Conservation (phyloP, 2,329 filamentous ascomycete species). For the Thielaviopsis punctulata region DNA sequence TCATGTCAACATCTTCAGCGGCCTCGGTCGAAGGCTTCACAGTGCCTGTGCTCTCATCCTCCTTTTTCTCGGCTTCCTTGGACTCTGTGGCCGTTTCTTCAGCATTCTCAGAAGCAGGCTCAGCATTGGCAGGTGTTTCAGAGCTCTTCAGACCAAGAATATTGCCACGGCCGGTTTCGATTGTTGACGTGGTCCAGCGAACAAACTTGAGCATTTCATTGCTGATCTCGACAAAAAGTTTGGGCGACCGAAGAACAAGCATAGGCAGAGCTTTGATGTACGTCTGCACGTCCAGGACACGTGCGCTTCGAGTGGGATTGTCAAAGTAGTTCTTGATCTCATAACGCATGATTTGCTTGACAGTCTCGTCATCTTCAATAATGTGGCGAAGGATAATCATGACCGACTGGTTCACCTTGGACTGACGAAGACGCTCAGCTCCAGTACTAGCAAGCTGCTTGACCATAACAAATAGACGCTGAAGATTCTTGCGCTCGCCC, state of each 20-base stretch:
- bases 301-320: conserved; percentile 28
- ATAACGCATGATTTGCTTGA: conserved; percentile 79
- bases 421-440: conserved; percentile 50
- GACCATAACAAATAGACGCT: conserved; percentile 83
- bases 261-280: conserved; percentile 67
- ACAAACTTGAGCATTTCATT: conserved; percentile 57
- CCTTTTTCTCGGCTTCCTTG: background rate
- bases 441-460: conserved; percentile 74
- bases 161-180: conserved; percentile 9
- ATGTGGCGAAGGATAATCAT: conserved; percentile 83
- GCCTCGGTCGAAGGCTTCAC: conserved; percentile 44
- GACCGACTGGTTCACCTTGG: conserved; percentile 41
- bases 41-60: conserved; percentile 21
- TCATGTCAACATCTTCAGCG: conserved; percentile 38
- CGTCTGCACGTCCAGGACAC: conserved; percentile 48
- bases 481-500: conserved; percentile 76
- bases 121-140: background rate
- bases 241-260: conserved; percentile 63
- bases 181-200: conserved; percentile 6
- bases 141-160: conserved; percentile 9
- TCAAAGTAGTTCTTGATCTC: conserved; percentile 74
- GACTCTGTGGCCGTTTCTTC: background rate
- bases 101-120: background rate
- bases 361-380: conserved; percentile 79
- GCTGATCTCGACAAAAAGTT: conserved; percentile 72